A percentile compares a stretch with the other conserved stretches of the same genome.
These are phyloP conservation scores for Pueraria montana DNA, from an alignment of 306 rosid genomes.

Conservation along the genomic window DNA sequence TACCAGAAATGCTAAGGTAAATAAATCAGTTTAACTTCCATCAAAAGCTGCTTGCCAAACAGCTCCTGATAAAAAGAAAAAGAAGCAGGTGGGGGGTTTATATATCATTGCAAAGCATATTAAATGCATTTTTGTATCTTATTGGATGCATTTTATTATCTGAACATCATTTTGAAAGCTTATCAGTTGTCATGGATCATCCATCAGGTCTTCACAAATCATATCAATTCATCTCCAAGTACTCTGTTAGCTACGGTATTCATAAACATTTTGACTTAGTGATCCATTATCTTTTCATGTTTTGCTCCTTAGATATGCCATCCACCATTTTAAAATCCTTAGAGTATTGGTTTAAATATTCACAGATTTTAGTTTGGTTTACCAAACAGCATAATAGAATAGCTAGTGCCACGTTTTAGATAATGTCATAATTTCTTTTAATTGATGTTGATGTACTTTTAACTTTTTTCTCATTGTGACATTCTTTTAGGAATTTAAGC, in stretches of 20 bases:
- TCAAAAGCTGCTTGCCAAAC: conserved; percentile 38
- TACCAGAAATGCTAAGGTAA: conserved; percentile 75
- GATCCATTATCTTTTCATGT: conserved; percentile 12
- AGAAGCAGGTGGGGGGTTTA: neutral
- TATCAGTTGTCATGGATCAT: conserved; percentile 31
- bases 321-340: conserved; percentile 41
- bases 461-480: conserved; percentile 28
- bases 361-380: conserved; percentile 30
- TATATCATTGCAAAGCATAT: conserved; percentile 19
- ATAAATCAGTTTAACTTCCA: conserved; percentile 25
- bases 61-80: conserved; percentile 21
- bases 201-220: neutral
- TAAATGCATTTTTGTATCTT: conserved; percentile 21
- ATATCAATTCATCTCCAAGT: conserved; percentile 5
- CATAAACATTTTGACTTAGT: conserved; percentile 43
- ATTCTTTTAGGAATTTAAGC: conserved; percentile 81
- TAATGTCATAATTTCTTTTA: conserved; percentile 23
- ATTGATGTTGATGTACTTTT: conserved; percentile 14
- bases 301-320: neutral
- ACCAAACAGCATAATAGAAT: conserved; percentile 27
- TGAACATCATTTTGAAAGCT: neutral
- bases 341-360: conserved; percentile 8
- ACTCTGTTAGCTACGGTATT: conserved; percentile 5
- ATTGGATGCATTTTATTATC: conserved; percentile 29
- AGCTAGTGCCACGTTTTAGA: conserved; percentile 32